Base-by-base conservation (phyloP, 139 green algal species). In the Coelastrella sp. region DNA sequence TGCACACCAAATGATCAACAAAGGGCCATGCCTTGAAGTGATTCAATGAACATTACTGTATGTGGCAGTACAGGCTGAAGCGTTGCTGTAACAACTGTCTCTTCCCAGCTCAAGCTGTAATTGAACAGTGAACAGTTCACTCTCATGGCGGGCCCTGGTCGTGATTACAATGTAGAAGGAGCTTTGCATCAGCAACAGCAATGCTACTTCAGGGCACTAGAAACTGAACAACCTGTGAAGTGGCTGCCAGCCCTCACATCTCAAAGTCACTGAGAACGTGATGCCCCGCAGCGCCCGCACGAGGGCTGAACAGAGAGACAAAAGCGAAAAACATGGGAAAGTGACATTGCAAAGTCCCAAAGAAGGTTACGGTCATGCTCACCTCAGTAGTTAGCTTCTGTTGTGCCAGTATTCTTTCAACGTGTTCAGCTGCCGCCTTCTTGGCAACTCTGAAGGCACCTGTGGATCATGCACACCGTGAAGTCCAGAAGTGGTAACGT, bases 381-480 rank as follows among this genome's bases (percentile, higher is more conserved):
- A 87, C 82, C 9, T 87, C 65, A 11, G 82, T 15, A 58, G 22
- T 59, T 27, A 87, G 82, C 65, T 87, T 87, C 65, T 78, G 20
- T 8, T 19, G 5, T 49, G 82, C 82, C 27, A 87, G 15, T 17
- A 79, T 68, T 9, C 27, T 14, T 9, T 7, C 27, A 68, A 87
- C 63, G 25, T 87, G 82, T 73, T 87, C 82, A 35, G 24, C 82
- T 49, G 82, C 82, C 14, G 82, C 25, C 10, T 15, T 6, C 65
- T 87, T 87, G 1, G 82, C 82, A 20, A 87, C 82, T 4, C 65
- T 17, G 17, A 87, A 87, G 9, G 82, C 82, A 60, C 82, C 82
- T 87, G 82, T 0, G 7, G 25, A 63, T 14, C 20, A 73, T 85
- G 6, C 22, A 74, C 56, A 85, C 12, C 24, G 27, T 20, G 15